Evolutionary conservation across 2,329 filamentous ascomycete genomes (phyloP), one percentile per base, ranked within the genome.

Genomic region (Colletotrichum trifolii): DNA sequence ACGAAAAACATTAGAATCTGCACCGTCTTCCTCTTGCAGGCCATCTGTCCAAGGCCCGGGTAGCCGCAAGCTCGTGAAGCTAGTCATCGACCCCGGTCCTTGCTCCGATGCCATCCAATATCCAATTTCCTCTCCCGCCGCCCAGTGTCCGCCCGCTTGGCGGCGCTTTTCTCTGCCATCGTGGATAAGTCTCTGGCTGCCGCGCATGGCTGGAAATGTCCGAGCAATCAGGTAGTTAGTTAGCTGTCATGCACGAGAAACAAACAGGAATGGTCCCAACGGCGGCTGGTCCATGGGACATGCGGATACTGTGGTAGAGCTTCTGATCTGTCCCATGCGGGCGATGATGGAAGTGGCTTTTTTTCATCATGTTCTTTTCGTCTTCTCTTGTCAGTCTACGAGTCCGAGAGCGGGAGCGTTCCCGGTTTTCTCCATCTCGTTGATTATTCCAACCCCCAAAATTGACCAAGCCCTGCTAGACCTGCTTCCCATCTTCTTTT

Each of bases 281-380:
- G 12, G 25, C 42, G 12, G 33, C 40, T 50, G 15, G 38, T 50
- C 5, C 49, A 36, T 15, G 39, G 13, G 25, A 25, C 25, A 25
- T 25, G 4, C 25, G 25, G 25, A 25, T 25, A 25, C 25, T 25
- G 4, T 25, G 25, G 33, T 6, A 40, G 43, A 17, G 34, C 13
- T 47, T 25, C 25, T 13, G 12, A 6, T 12, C 8, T 25, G 25
- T 25, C 5, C 25, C 42, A 40, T 42, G 45, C 25, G n/a, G 25
- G 10, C 17, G 47, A 58, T 63, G 54, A 63, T 63, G 60, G 12
- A 36, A 25, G 48, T 64, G 56, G 48, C 49, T 42, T 54, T 42
- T 54, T 25, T 15, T 33, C 35, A 25, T 50, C 13, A 4, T 15
- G 36, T 35, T 33, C 52, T 12, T 13, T 8, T 17, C 25, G 3